Conservation (phyloP, 129 eudicot genomes). For the Apium graveolens region DNA sequence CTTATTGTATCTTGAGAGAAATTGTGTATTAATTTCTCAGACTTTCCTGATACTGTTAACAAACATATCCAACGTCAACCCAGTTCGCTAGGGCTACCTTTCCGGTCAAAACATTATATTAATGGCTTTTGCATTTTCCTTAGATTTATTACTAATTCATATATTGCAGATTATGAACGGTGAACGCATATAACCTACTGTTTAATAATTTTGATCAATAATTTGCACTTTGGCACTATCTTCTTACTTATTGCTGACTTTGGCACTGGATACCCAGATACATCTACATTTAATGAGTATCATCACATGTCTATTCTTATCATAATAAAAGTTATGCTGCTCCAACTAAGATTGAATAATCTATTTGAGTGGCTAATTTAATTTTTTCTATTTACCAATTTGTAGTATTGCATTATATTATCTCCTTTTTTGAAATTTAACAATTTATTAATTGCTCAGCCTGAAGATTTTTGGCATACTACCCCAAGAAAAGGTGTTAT, state of each 20-base stretch:
- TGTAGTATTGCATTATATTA: background rate
- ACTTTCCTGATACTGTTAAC: background rate
- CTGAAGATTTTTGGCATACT: constrained; percentile 87
- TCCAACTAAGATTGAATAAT: background rate
- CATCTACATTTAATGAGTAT: background rate
- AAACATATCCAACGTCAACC: background rate
- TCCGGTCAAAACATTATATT: background rate
- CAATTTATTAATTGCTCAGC: constrained; percentile 33
- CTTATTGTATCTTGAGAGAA: background rate
- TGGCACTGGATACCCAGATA: background rate
- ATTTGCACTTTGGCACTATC: background rate
- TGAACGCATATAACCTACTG: background rate
- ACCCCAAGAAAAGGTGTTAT: constrained; percentile 90
- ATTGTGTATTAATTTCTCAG: background rate
- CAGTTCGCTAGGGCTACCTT: background rate
- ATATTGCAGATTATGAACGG: background rate
- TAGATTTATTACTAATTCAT: background rate
- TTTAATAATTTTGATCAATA: background rate
- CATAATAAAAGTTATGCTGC: background rate
- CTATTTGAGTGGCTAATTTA: background rate
- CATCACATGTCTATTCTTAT: background rate
- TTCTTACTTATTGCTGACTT: background rate
- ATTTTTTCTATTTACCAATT: background rate
- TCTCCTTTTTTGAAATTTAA: background rate
- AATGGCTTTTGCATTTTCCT: background rate